Conservation (phyloP, 768 basidiomycete genomes). For the Mycena alexandri region DNA sequence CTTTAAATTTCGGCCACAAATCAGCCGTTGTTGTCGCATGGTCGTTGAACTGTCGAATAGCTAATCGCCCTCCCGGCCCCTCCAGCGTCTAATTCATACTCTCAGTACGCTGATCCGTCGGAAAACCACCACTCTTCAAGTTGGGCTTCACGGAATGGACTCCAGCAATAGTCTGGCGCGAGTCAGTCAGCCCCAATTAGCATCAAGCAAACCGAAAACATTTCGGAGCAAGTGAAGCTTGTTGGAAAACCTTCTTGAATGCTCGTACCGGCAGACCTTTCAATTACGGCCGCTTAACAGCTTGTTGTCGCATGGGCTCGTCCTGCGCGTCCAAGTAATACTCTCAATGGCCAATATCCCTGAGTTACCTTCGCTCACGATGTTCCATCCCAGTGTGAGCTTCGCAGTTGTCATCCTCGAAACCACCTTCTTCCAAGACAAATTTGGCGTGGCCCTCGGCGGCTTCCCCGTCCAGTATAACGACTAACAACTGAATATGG, state of each 20-base stretch:
- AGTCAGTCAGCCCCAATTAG: too few relatives aligned
- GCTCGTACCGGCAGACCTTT: too few relatives aligned
- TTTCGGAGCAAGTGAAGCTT: too few relatives aligned
- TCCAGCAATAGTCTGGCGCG: too few relatives aligned
- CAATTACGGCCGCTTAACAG: too few relatives aligned
- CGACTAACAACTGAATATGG: conserved; percentile 83
- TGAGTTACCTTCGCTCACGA: conserved; percentile 6
- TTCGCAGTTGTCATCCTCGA: conserved; percentile 87
- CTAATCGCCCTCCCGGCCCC: too few relatives aligned
- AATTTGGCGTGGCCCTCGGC: conserved; percentile 78
- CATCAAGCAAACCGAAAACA: too few relatives aligned
- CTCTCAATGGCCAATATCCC: too few relatives aligned
- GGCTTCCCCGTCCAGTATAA: conserved; percentile 60
- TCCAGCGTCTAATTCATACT: conserved; percentile 2
- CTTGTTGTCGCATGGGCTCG: too few relatives aligned
- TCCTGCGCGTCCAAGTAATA: too few relatives aligned
- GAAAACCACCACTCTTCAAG: background rate
- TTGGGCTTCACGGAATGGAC: too few relatives aligned
- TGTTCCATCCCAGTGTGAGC: conserved; percentile 64
- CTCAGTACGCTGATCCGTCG: conserved; percentile 8
- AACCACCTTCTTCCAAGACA: conserved; percentile 89
- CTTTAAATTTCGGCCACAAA: conserved; percentile 18
- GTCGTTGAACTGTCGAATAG: conserved; percentile 19
- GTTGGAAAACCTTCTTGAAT: too few relatives aligned
- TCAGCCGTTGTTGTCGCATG: background rate